Evolutionary conservation across 192 early-diverging fungal species (phyloP).

Genomic region (Bifiguratus adelaidae): DNA sequence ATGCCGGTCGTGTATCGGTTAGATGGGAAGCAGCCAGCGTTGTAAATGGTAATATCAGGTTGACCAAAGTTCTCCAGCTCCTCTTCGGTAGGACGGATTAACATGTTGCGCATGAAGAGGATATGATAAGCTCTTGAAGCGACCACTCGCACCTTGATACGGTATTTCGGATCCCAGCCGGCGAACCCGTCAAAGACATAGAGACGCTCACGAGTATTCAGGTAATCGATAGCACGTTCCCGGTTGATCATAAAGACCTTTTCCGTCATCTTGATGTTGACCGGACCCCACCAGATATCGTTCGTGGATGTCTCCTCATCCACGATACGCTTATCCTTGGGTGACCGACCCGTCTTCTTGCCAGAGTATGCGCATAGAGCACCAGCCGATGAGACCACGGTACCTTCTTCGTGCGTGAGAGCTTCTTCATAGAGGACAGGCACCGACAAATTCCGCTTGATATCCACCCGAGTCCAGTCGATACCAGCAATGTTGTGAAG

Average conservation of each 20-base stretch:
- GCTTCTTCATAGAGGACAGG: slow-evolving; percentile 92
- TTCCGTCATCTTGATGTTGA: slow-evolving; percentile 85
- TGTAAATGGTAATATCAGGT: slow-evolving; percentile 97
- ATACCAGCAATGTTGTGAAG: slow-evolving; percentile 63
- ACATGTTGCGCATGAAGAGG: slow-evolving; percentile 98
- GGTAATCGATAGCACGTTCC: slow-evolving; percentile 90
- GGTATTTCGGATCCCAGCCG: slow-evolving; percentile 97
- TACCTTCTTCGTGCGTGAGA: slow-evolving; percentile 72
- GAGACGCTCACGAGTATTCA: slow-evolving; percentile 87
- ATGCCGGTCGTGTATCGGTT: slow-evolving; percentile 91
- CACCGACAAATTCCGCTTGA: slow-evolving; percentile 76
- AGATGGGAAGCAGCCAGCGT: slow-evolving; percentile 89
- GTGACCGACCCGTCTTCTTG: slow-evolving; percentile 87
- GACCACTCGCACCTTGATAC: slow-evolving; percentile 94
- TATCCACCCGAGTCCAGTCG: slow-evolving; percentile 69
- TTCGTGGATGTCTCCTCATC: slow-evolving; percentile 76
- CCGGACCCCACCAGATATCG: slow-evolving; percentile 98
- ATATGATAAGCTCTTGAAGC: slow-evolving; percentile 93
- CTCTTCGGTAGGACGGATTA: slow-evolving; percentile 86
- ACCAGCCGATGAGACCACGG: slow-evolving; percentile 82
- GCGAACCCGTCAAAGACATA: slow-evolving; percentile 97
- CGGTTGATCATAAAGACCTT: slow-evolving; percentile 87
- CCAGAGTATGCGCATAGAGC: slow-evolving; percentile 88
- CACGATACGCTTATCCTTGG: slow-evolving; percentile 96
- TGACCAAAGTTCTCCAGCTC: slow-evolving; percentile 89